Conservation (phyloP, 306 rosid genomes). For the Aeschynomene evenia region DNA sequence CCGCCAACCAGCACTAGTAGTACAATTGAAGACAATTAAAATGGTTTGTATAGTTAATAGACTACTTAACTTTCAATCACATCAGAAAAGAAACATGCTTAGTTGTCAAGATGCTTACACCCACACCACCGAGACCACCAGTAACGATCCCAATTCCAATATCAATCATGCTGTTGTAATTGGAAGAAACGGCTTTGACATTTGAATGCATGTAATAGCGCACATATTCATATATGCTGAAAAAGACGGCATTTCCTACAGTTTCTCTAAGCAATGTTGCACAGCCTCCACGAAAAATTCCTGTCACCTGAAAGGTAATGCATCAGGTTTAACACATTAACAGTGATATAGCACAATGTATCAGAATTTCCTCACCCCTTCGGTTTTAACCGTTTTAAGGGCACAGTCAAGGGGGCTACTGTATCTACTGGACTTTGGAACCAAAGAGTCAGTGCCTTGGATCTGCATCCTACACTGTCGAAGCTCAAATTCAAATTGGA, state of each 20-base stretch:
- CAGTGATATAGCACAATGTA: slow-evolving; percentile 28
- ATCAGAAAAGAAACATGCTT: slow-evolving; percentile 19
- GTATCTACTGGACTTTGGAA: slow-evolving; percentile 68
- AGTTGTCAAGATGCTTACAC: slow-evolving; percentile 57
- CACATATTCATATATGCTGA: slow-evolving; percentile 66
- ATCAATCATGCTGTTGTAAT: slow-evolving; percentile 55
- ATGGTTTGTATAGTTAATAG: not conserved
- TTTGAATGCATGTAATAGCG: slow-evolving; percentile 76
- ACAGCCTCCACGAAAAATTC: slow-evolving; percentile 72
- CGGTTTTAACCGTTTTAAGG: slow-evolving; percentile 56
- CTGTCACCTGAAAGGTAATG: slow-evolving; percentile 71
- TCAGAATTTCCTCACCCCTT: slow-evolving; percentile 69
- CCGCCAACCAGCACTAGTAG: slow-evolving; percentile 84
- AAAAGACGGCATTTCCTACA: slow-evolving; percentile 68
- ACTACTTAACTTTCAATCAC: not conserved
- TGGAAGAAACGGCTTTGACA: slow-evolving; percentile 50
- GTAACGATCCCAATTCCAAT: slow-evolving; percentile 80
- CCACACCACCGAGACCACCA: slow-evolving; percentile 76
- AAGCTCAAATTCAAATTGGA: slow-evolving; percentile 36
- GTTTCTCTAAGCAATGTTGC: slow-evolving; percentile 78
- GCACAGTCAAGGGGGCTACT: slow-evolving; percentile 75
- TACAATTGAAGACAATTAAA: slow-evolving; percentile 14
- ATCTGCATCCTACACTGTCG: slow-evolving; percentile 98
- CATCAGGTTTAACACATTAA: slow-evolving; percentile 44
- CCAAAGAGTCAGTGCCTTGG: slow-evolving; percentile 85